Base-by-base conservation (phyloP, 2,329 filamentous ascomycete species). In the Drechslerella coelobrocha region DNA sequence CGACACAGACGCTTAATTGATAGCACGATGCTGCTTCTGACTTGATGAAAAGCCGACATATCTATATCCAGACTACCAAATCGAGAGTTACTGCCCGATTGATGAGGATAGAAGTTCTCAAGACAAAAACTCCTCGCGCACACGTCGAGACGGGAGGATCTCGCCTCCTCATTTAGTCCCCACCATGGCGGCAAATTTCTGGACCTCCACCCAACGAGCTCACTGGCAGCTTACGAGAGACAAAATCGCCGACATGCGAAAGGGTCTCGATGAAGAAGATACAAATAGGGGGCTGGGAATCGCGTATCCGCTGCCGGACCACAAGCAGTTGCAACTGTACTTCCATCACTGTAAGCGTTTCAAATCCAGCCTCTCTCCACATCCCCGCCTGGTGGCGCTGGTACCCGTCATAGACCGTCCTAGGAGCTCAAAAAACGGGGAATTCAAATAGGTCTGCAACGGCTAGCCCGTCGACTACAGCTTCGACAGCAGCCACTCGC, bases 101-200 rank as follows among this genome's bases (percentile, higher is more conserved):
- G 29, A 31, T 12, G 29, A 6, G 6, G 29, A 31, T 12, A 31
- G 12, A 31, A 6, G 12, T 31, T 31, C 12, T 31, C 6, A 6
- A 31, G 6, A 12, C 29, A 6, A 31, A 6, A 12, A 31, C 29
- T 31, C 29, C 29, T 6, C 29, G 12, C 29, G 29, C 6, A 12
- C 29, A 31, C 29, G 29, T 31, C 29, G 29, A 12, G 12, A 6
- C 12, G 29, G 29, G 29, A 52, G n/a, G 14, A 34, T 34, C 12
- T 53, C 9, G 27, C 3, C 51, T 8, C 21, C 12, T 17, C 26
- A 19, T 31, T 12, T n/a, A 7, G 21, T 12, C 24, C 52, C 23
- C 60, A 45, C 51, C 47, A 97, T 97, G 93, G 91, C 93, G 31
- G 90, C 92, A 78, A 97, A 93, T 80, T 99, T 93, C 81, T 99